Percentiles rank a stretch among this genome's conserved stretches.
Evolutionary conservation across 176 grass and related monocot species (phyloP).

Genomic region (Melocanna baccifera): DNA sequence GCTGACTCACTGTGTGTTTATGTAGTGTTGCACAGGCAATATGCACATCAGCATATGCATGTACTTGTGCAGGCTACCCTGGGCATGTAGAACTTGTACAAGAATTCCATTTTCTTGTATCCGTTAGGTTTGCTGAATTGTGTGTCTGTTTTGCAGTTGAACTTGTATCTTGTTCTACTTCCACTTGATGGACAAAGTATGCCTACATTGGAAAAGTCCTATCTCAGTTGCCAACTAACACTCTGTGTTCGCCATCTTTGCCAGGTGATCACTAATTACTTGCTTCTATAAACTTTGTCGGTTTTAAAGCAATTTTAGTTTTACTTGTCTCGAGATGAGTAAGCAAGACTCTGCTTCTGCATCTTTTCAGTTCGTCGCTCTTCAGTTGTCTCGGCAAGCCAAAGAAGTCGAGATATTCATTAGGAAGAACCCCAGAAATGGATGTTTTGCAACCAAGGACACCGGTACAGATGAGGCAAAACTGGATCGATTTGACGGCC

Average conservation of each 20-base stretch:
- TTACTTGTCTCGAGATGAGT: not conserved
- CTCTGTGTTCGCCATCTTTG: slow-evolving; percentile 55
- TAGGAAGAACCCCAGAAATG: slow-evolving; percentile 23
- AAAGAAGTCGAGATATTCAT: slow-evolving; percentile 52
- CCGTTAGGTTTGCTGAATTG: slow-evolving; percentile 16
- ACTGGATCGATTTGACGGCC: not conserved
- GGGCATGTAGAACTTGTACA: not conserved
- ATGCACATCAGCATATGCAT: not conserved
- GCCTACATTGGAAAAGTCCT: slow-evolving; percentile 51
- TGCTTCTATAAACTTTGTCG: not conserved
- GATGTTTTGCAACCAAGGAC: not conserved
- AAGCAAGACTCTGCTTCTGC: not conserved
- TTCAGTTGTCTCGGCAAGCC: slow-evolving; percentile 46
- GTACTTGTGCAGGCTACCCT: not conserved
- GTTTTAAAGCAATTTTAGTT: not conserved
- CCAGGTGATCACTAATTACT: slow-evolving; percentile 47
- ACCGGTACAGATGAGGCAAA: not conserved
- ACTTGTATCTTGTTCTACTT: slow-evolving; percentile 51
- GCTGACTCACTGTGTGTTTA: not conserved
- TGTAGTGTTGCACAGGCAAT: not conserved
- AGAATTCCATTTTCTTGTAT: not conserved
- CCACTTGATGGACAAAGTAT: slow-evolving; percentile 57
- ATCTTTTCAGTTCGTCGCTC: slow-evolving; percentile 43
- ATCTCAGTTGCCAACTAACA: slow-evolving; percentile 56
- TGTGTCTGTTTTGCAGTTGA: slow-evolving; percentile 48